Evolutionary conservation across 2,329 filamentous ascomycete genomes (phyloP), one percentile per base, ranked within the genome.

Genomic region (Lachnellula suecica): DNA sequence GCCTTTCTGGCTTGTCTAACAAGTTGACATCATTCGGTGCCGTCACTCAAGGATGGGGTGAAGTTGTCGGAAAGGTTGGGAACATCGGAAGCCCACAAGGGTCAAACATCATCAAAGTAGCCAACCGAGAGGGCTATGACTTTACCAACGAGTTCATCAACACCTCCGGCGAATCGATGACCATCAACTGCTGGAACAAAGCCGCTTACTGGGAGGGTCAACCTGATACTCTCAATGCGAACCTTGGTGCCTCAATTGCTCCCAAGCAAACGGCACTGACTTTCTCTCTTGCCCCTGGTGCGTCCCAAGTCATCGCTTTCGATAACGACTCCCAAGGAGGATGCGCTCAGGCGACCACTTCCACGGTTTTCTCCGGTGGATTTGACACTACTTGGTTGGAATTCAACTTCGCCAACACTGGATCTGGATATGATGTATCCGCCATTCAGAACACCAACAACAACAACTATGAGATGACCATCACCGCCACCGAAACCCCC

Each of bases 381-480:
- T 68, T 56, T 19, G 59, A 51, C 1, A 63, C 58, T 7, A 62
- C 57, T 9, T 68, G 61, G 61, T 62, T 60, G 10, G 65, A 68
- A 55, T 53, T 38, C 8, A 62, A 65, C 50, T 65, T 64, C 41
- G n/a, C 49, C 8, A 38, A 34, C 13, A 54, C 51, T 22, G 65
- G 64, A 10, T 59, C 51, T 35, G 65, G 64, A 52, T 67, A 63
- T 15, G 63, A 68, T 42, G 49, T 66, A 20, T 68, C 65, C 7
- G 63, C 63, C 29, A 68, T 68, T 52, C 55, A 60, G 51, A 68
- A 66, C 56, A n/a, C 57, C 2, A 35, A 41, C 13, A 56, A 57
- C 17, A 68, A 64, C 51, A 59, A 55, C 45, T 68, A 68, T 34
- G 51, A 61, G 45, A 67, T 68, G 65, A 52, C 57, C n/a, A 67